Base-by-base conservation (phyloP, 2,329 filamentous ascomycete species). In the Fusarium equiseti region DNA sequence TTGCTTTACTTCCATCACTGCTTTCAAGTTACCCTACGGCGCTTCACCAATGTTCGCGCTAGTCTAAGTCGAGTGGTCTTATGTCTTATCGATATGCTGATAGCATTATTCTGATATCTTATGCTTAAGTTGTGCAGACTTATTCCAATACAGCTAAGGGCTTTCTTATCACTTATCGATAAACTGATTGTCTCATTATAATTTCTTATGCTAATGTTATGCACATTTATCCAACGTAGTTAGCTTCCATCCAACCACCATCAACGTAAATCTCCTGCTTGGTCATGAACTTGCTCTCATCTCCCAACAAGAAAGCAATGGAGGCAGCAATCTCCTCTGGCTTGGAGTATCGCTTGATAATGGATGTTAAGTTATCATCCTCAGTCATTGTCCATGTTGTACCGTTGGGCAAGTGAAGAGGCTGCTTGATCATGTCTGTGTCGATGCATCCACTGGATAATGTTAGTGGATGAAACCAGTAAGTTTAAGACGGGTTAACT, bases 251-350 rank as follows among this genome's bases (percentile, higher is more conserved):
- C 73, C 72, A 79, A 0, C 78, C 75, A 13, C 78, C 77, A 27
- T 80, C 77, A 1, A 79, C 73, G 5, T 72, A 74, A 59, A 75
- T 75, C 49, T 75, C 72, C 32, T 75, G 70, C 44, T 75, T 75
- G 18, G 73, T 75, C 42, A 80, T 72, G 29, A 78, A 79, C 44
- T 68, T 77, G 58, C 73, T 77, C 65, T 80, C 78, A 20, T 79
- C 75, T 4, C 77, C 70, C 2, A 80, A 63, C 0, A 80, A 66
- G 24, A 78, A 80, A 0, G 73, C 75, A n/a, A 80, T 75, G 0
- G 74, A 65, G 1, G 74, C 73, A 1, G 78, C 74, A 27, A 80
- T 58, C 24, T 81, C 77, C 5, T 75, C 70, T 0, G 76, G 72
- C 38, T 76, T 74, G 1, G 75, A 71, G 32, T 75, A 73, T 9